These are phyloP conservation scores for Schoenoplectus tabernaemontani DNA, from an alignment of 202 grass and related monocot genomes.

Conservation along the genomic window DNA sequence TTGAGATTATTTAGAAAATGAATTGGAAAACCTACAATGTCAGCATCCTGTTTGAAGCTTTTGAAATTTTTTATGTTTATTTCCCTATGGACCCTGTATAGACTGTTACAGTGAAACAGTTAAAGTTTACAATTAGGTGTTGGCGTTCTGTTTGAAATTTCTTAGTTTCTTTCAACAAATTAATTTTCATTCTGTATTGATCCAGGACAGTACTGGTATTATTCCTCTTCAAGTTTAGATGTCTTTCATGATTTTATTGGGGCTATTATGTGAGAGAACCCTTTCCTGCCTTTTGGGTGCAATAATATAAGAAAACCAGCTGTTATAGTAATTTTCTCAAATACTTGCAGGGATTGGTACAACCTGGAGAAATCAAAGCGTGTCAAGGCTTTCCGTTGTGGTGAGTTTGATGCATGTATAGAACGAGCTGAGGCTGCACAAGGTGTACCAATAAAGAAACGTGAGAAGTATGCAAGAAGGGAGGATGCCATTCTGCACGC, in stretches of 20 bases:
- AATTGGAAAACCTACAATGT: background rate
- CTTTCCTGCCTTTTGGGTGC: background rate
- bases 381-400: constrained; percentile 94
- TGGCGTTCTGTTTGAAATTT: background rate
- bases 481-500: constrained; percentile 98
- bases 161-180: background rate
- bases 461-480: constrained; percentile 96
- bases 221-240: background rate
- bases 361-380: constrained; percentile 99
- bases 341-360: constrained; percentile 83
- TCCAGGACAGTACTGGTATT: background rate
- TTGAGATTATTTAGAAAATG: background rate
- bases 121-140: background rate
- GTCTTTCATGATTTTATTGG: background rate
- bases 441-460: constrained; percentile 86
- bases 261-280: background rate
- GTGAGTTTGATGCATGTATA: constrained; percentile 99
- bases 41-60: background rate
- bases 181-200: background rate
- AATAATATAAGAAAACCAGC: background rate
- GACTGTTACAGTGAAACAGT: background rate
- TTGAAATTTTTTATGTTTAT: background rate
- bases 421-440: constrained; percentile 89
- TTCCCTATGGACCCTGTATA: background rate
- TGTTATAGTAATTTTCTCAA: constrained; percentile 8